Evolutionary conservation across 2,329 filamentous ascomycete species (phyloP), one percentile per base, ranked within the genome.

Genomic region (Ascochyta koolunga): DNA sequence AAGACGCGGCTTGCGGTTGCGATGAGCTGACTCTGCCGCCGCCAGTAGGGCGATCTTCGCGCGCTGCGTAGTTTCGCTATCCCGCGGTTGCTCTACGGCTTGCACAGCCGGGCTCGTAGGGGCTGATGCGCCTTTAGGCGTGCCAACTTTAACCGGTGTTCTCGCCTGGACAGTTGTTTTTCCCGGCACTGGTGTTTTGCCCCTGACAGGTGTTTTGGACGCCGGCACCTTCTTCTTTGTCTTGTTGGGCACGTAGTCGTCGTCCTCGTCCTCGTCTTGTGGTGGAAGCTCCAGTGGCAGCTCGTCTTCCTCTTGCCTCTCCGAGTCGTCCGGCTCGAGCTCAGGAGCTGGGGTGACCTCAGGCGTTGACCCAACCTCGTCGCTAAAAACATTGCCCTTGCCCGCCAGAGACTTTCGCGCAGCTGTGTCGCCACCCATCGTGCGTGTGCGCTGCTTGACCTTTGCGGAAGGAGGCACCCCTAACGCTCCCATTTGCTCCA

Each of bases 401-500:
- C 74, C 78, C 51, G 70, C 70, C 54, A 78, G 54, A 27, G 74
- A 64, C 22, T 73, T 74, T 49, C 78, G 77, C 45, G 76, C 74
- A 19, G 59, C 59, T 46, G 61, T 56, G 38, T 61, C 44, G 19
- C 74, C 71, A 39, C 73, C 75, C 43, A 79, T 76, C 25, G 72
- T 70, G 67, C 79, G 82, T 54, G 81, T 72, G 61, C 82, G 80
- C 57, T 79, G 78, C 76, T 86, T 85, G 61, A 86, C 79, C 70
- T 85, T 83, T 41, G 82, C 76, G 19, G 81, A 82, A 11, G 92
- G 92, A 63, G 87, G 80, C 49, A 86, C 83, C 35, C 92, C 92
- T 50, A 96, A 78, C 22, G 92, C 88, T 47, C 87, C 87, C 92
- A 96, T 96, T 66, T 88, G 88, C 74, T 90, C 88, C 54, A 96